phyloP scores from a whole-genome alignment of 2,329 filamentous ascomycete genomes.

The Huntiella moniliformis region DNA sequence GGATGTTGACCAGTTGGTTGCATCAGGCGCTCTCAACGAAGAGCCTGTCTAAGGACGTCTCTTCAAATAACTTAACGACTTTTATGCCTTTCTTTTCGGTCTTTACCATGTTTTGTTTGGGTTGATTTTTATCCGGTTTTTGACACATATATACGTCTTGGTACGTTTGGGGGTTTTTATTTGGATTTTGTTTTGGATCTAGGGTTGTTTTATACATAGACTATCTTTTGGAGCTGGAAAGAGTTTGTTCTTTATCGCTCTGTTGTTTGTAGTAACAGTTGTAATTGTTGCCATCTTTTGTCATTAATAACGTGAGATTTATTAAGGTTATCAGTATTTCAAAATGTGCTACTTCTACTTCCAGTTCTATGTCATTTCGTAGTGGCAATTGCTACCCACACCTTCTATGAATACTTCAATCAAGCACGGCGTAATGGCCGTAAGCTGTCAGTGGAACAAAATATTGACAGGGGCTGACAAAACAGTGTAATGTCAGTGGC shows the following conservation, averaged over 20 bases:
- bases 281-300: conserved; percentile 4
- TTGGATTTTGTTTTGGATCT: neutral
- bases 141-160: neutral
- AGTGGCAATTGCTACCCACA: too few relatives aligned
- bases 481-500: too few relatives aligned
- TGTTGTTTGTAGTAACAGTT: neutral
- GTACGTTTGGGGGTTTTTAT: conserved; percentile 1
- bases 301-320: neutral
- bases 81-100: neutral
- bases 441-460: neutral
- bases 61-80: neutral
- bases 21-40: conserved; percentile 19
- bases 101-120: neutral
- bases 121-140: neutral
- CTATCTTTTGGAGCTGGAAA: neutral
- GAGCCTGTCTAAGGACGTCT: neutral
- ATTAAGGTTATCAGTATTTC: too few relatives aligned
- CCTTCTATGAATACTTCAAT: too few relatives aligned
- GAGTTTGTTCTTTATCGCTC: neutral
- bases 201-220: neutral
- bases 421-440: neutral
- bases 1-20: conserved; percentile 1
- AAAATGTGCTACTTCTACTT: too few relatives aligned
- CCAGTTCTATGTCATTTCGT: too few relatives aligned
- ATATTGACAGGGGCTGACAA: too few relatives aligned